Percentiles rank a stretch among this genome's conserved stretches.
Evolutionary conservation across 495 filamentous ascomycete genomes (phyloP).

Genomic region (Penicillium ochrochloron): DNA sequence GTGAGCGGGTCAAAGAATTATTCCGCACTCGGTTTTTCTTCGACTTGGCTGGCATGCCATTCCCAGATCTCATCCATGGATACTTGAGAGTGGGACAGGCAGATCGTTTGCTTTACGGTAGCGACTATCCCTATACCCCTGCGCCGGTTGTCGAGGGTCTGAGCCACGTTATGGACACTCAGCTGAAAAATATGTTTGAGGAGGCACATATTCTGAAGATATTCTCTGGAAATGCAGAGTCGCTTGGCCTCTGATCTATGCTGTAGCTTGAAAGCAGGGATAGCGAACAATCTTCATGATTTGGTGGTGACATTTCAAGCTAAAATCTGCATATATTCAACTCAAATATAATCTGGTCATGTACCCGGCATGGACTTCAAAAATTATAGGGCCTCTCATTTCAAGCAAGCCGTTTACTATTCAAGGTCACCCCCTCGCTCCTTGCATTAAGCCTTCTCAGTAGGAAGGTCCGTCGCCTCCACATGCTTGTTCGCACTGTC

Average conservation of each 20-base stretch:
- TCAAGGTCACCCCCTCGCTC: neutral
- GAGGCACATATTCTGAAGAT: constrained; percentile 1
- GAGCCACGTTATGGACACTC: neutral
- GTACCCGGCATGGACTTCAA: neutral
- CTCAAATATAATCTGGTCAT: neutral
- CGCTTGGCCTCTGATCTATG: neutral
- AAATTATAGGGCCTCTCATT: neutral
- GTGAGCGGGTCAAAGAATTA: constrained; percentile 2
- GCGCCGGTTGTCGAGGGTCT: neutral
- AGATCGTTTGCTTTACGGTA: constrained; percentile 6
- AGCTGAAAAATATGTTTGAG: neutral
- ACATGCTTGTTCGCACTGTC: neutral
- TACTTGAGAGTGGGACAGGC: constrained; percentile 5
- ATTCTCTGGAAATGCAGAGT: neutral
- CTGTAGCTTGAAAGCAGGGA: neutral
- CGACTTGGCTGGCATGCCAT: neutral
- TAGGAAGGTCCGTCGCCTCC: neutral
- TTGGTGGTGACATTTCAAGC: neutral
- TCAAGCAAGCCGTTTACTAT: neutral
- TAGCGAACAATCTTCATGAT: neutral
- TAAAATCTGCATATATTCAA: neutral
- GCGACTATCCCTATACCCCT: constrained; percentile 12
- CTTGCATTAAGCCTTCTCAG: neutral
- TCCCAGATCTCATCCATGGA: neutral
- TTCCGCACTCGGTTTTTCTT: neutral